These are phyloP conservation scores for Macadamia tetraphylla DNA, from an alignment of 164 flowering plant genomes.

Conservation along the genomic window DNA sequence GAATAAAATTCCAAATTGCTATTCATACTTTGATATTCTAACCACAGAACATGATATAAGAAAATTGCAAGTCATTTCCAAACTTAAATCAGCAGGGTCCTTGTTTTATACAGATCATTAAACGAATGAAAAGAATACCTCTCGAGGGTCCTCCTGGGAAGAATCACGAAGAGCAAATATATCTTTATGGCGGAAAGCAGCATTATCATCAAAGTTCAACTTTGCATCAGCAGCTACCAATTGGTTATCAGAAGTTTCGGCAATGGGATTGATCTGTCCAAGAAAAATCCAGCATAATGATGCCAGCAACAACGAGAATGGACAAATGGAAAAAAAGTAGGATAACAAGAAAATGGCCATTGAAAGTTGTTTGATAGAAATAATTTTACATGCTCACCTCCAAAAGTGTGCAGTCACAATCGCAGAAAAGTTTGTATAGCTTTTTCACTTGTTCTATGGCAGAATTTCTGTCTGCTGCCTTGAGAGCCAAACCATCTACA, in stretches of 20 bases:
- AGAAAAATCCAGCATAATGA: background rate
- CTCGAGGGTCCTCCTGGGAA: constrained; percentile 98
- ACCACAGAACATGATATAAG: too few species aligned
- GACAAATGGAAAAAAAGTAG: background rate
- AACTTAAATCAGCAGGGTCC: too few species aligned
- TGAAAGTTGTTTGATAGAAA: background rate
- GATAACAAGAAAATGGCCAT: background rate
- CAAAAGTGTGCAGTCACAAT: constrained; percentile 83
- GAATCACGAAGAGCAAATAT: constrained; percentile 90
- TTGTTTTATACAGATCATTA: background rate
- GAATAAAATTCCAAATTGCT: too few species aligned
- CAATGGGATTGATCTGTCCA: constrained; percentile 86
- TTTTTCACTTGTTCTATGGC: constrained; percentile 97
- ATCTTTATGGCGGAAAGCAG: constrained; percentile 85
- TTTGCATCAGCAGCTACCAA: constrained; percentile 99
- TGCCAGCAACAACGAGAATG: background rate
- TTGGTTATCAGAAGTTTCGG: constrained; percentile 84
- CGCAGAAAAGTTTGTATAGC: constrained; percentile 75
- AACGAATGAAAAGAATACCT: constrained; percentile 39
- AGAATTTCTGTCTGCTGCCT: constrained; percentile 61
- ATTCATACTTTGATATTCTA: too few species aligned
- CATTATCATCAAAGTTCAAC: constrained; percentile 98
- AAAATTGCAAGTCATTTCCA: too few species aligned
- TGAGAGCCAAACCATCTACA: constrained; percentile 92
- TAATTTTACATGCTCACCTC: constrained; percentile 53